Evolutionary conservation across 805 yeast genomes (phyloP), one percentile per base, ranked within the genome.

Genomic region (Saccharomycopsis guyanensis): DNA sequence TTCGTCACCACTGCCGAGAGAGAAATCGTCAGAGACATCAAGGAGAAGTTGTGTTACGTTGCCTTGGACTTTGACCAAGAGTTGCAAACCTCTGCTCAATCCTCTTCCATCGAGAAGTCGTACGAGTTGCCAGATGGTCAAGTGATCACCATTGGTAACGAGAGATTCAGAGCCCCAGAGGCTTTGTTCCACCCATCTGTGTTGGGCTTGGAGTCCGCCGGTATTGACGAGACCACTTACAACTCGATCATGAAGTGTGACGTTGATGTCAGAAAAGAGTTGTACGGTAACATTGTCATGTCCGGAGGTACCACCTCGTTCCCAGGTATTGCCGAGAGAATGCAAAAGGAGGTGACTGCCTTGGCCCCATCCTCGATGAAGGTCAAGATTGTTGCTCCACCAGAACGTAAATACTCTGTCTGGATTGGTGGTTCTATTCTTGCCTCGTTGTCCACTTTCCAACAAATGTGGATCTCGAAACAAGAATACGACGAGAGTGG

Each of bases 401-500:
- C 97, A 59, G 98, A 93, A 76, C 84, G 98, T 75, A 93, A 93
- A 75, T 93, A 86, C 85, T 86, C 96, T 64, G 96, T 89, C 76
- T 93, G 98, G 98, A 93, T 93, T 59, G 98, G 98, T 81, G 98
- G 98, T 77, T 93, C 97, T 62, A 93, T 93, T 66, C 82, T 93
- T 73, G 96, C 98, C 59, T 88, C 97, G 52, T 82, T 93, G 70
- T 86, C 96, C 55, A 93, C 98, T 71, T 93, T 93, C 97, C 97
- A 93, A 81, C 97, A 93, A 77, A 91, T 93, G 97, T 93, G 98
- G 98, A 88, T 93, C 86, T 89, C 97, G 68, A 93, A 93, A 82
- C 97, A 93, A 79, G 98, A 93, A 80, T 93, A 93, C 85, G 98
- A 93, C 82, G 98, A 93, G 80, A 86, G 96, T 76, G 98, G 98